These are phyloP conservation scores for Cystoisospora suis DNA, from an alignment of 169 alveolate genomes.

Conservation along the genomic window DNA sequence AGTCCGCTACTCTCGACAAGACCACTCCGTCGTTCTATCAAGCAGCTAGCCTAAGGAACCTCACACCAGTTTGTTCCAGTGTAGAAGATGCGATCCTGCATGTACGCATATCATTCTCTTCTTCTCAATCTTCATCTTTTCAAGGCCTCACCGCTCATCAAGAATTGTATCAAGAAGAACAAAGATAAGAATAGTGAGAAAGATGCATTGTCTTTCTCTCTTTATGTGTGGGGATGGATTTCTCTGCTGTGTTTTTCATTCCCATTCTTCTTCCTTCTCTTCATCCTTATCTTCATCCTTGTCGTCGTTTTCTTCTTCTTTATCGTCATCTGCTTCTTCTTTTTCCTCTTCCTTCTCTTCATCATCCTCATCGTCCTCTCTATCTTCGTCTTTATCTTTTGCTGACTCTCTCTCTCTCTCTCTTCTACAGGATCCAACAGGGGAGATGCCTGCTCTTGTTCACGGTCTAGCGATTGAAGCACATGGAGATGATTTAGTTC, in stretches of 20 bases:
- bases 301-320: neutral
- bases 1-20: no score
- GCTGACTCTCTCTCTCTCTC: neutral
- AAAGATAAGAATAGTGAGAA: neutral
- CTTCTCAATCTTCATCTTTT: no score
- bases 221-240: neutral
- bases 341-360: neutral
- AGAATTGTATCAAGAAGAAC: no score
- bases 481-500: neutral
- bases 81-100: no score
- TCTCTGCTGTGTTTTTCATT: neutral
- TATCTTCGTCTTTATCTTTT: neutral
- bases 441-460: conserved; percentile 10
- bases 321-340: neutral
- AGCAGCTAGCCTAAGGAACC: no score
- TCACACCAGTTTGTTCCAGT: no score
- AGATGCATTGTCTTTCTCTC: neutral
- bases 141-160: no score
- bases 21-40: no score
- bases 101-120: neutral
- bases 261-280: neutral
- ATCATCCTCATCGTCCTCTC: neutral
- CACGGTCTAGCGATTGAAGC: neutral
- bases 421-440: neutral
- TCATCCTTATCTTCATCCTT: neutral